A percentile compares a stretch with the other conserved stretches of the same genome.
phyloP scores from a whole-genome alignment of 2,329 filamentous ascomycete species.

The Hortaea sp. region DNA sequence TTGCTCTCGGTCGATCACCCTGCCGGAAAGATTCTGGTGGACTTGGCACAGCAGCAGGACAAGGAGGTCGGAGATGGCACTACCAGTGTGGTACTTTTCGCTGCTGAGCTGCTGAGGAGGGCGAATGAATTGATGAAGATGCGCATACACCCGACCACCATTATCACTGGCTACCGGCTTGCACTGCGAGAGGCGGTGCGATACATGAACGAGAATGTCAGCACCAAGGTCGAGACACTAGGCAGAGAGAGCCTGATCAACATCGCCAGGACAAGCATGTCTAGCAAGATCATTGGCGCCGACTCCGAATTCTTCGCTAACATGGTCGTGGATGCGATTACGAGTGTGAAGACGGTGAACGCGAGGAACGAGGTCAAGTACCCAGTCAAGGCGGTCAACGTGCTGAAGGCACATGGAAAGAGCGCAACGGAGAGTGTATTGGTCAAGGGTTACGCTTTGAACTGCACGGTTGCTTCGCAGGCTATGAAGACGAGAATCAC shows the following conservation, averaged over 20 bases:
- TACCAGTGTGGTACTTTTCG: slow-evolving; percentile 94
- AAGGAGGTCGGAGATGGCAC: slow-evolving; percentile 98
- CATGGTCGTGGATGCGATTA: slow-evolving; percentile 95
- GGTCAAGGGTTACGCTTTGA: slow-evolving; percentile 92
- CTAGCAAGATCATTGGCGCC: slow-evolving; percentile 93
- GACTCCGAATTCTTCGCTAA: slow-evolving; percentile 96
- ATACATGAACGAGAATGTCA: slow-evolving; percentile 98
- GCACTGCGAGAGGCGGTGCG: slow-evolving; percentile 92
- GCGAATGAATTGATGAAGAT: slow-evolving; percentile 99
- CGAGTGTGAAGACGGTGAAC: slow-evolving; percentile 87
- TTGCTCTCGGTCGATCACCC: slow-evolving; percentile 96
- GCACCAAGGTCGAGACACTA: slow-evolving; percentile 85
- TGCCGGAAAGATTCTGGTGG: slow-evolving; percentile 95
- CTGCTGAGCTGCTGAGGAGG: slow-evolving; percentile 82
- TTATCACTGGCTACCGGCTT: slow-evolving; percentile 95
- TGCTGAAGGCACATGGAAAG: slow-evolving; percentile 97
- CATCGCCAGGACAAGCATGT: slow-evolving; percentile 99
- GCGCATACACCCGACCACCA: slow-evolving; percentile 98
- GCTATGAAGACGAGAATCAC: slow-evolving; percentile 89
- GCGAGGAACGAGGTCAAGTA: slow-evolving; percentile 88
- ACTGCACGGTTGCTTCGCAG: slow-evolving; percentile 97
- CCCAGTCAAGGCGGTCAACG: slow-evolving; percentile 97
- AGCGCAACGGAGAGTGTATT: slow-evolving; percentile 77
- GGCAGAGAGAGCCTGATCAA: slow-evolving; percentile 83
- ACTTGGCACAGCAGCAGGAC: slow-evolving; percentile 95